These are phyloP conservation scores for Picochlorum sp. DNA, from an alignment of 139 green algal genomes.

Conservation along the genomic window DNA sequence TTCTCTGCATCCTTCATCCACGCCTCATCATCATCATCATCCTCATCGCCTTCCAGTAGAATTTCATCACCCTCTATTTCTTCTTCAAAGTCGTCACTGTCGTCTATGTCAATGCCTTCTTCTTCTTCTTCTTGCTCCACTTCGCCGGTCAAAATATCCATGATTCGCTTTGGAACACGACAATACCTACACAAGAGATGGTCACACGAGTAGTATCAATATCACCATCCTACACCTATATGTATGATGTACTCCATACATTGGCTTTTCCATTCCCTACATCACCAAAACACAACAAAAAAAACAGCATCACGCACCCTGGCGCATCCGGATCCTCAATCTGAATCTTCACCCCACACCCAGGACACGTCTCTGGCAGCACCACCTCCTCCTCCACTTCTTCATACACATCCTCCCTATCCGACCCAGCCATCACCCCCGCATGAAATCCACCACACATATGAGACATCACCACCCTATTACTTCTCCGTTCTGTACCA, in stretches of 20 bases:
- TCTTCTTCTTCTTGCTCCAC: neutral
- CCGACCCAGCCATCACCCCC: neutral
- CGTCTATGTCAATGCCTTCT: neutral
- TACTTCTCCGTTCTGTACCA: too few species aligned
- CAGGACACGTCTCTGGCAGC: constrained; percentile 56
- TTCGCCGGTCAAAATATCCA: constrained; percentile 24
- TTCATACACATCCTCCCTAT: neutral
- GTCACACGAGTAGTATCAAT: too few species aligned
- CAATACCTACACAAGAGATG: constrained; percentile 45
- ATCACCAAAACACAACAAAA: neutral
- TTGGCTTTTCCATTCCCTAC: too few species aligned
- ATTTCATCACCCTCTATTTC: neutral
- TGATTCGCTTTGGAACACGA: constrained; percentile 42
- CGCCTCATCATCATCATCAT: constrained; percentile 2
- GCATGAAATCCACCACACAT: too few species aligned
- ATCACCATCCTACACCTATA: too few species aligned
- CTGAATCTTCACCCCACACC: constrained; percentile 72
- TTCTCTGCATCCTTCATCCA: neutral
- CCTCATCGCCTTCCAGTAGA: neutral
- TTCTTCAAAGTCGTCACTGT: neutral
- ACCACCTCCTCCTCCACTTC: constrained; percentile 13
- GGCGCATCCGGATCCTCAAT: constrained; percentile 39
- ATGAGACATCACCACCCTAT: too few species aligned
- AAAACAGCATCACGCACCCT: constrained; percentile 42
- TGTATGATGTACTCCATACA: too few species aligned